Evolutionary conservation across 352 stramenopile genomes (phyloP).

Genomic region (Pythium coloratum): DNA sequence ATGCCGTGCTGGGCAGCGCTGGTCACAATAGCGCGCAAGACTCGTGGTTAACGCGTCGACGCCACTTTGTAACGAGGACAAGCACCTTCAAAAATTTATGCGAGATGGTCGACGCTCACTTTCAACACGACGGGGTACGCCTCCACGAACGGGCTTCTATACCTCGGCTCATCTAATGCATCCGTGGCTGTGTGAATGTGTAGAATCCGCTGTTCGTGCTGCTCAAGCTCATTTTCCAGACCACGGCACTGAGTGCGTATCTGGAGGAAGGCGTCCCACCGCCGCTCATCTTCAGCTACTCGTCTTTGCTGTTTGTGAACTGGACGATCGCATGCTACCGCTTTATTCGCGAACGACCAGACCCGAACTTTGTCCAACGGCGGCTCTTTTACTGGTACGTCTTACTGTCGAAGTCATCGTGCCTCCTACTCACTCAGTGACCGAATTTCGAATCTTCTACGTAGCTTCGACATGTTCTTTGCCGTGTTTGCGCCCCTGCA

Average conservation of each 20-base stretch:
- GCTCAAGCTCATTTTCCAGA: constrained; percentile 30
- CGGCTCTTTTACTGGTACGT: constrained; percentile 21
- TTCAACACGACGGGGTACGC: no score
- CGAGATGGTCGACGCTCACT: no score
- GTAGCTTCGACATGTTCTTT: constrained; percentile 63
- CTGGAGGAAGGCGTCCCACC: not conserved
- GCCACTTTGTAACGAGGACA: no score
- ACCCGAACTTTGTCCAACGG: constrained; percentile 7
- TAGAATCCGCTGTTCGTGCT: constrained; percentile 18
- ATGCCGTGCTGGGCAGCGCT: no score
- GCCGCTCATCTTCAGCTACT: not conserved
- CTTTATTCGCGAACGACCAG: not conserved
- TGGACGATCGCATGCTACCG: not conserved
- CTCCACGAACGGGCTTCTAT: no score
- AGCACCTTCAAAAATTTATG: no score
- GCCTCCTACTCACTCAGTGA: not conserved
- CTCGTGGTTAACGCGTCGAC: no score
- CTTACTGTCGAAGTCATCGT: not conserved
- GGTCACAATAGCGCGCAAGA: no score
- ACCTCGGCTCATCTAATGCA: no score
- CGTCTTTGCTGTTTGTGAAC: constrained; percentile 4
- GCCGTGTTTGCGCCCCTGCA: constrained; percentile 51
- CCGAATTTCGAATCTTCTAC: not conserved
- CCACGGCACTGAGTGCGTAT: constrained; percentile 12
- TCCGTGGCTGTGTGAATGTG: no score